Evolutionary conservation across 257 asterid genomes (phyloP), one percentile per base, ranked within the genome.

Genomic region (Nicotiana tabacum): DNA sequence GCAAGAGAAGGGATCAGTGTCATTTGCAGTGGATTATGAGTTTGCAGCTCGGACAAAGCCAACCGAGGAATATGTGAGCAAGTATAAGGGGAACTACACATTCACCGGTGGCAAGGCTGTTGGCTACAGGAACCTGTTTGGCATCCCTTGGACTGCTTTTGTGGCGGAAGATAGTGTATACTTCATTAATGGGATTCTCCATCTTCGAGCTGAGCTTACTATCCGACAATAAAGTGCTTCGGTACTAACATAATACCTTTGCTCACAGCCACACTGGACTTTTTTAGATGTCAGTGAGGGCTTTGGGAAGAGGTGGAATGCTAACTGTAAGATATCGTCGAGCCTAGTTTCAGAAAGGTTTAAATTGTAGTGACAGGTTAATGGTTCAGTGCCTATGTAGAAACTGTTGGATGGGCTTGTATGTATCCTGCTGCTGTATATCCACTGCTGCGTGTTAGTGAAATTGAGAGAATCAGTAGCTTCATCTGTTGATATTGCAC

Each of bases 141-240:
- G 85, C 18, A 24, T 77, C 33, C 76, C 82, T n/a, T 83, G 85
- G 85, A 30, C 67, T 77, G 12, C 64, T 4, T 83, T 83, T 32
- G 56, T 66, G 15, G 83, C 77, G 13, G 80, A 83, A 3, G 82
- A 65, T 55, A 74, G 82, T 58, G 13, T 30, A 62, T 83, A 62
- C 77, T 83, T 83, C 70, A 83, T 83, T 5, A 65, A 83, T 32
- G 85, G 78, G 37, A 10, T 64, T 64, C 85, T 83, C 51, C 77
- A 66, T 77, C 83, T 83, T 66, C 74, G 82, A 48, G 83, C 85
- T 33, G 85, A 51, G 85, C 82, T 83, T 3, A 65, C 82, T 29
- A 67, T 77, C 39, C 78, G 66, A 32, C 35, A 27, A 48, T 64
- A 17, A 17, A n/a, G 18, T 67, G n/a, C 12, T 51, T 74, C 6